Evolutionary conservation across 257 asterid species (phyloP), one percentile per base, ranked within the genome.

Genomic region (Solanum clarkiae): DNA sequence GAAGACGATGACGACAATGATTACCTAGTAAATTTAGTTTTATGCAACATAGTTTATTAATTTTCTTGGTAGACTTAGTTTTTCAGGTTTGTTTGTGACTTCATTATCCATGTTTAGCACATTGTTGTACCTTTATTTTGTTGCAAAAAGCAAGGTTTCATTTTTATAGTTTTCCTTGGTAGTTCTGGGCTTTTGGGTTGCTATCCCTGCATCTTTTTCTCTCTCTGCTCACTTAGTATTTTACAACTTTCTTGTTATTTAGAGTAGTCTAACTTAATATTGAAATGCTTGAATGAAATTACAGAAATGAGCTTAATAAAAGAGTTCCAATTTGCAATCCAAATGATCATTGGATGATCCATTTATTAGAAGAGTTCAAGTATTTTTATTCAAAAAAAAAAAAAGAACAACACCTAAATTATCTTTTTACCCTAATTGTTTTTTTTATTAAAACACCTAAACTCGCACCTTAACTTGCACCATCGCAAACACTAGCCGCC

Each of bases 181-280:
- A 17, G 92, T 92, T 84, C 84, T 68, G 77, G 22, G 45, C 10
- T 65, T 32, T 32, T 32, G 47, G 32, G 77, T 68, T 36, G 17
- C 8, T 68, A 68, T 68, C 77, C 20, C 36, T 68, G 24, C n/a
- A 8, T 18, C 26, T 10, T 5, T 36, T 44, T 69, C 53, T 18
- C 26, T 57, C 14, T 69, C 77, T 40, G 26, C 53, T 69, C 53
- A 36, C 9, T 36, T 17, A 36, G 26, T 69, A 40, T 40, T 18
- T 40, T 40, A 18, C 51, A 18, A 40, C 42, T 40, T 40, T 70
- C 26, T 40, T 70, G 16, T 70, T 40, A 70, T 69, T 69, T 69
- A 10, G 16, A 9, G 0, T 70, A 16, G 80, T 69, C 9, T 16
- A 16, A 36, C 75, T 68, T 16, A 36, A 68, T 68, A 68, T 32